Evolutionary conservation across 257 asterid genomes (phyloP).

Genomic region (Nicotiana attenuata): DNA sequence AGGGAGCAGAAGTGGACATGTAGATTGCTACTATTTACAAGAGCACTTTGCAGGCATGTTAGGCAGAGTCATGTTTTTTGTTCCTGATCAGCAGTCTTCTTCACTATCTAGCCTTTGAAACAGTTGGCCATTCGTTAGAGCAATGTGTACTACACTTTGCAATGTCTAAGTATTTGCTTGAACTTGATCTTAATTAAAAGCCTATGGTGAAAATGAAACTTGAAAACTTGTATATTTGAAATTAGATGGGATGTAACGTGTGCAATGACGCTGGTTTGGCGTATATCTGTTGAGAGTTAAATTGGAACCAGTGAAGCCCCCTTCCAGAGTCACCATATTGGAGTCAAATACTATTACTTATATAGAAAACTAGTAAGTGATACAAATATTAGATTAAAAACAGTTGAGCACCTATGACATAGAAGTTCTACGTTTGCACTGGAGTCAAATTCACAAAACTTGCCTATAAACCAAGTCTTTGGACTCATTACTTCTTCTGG

Average conservation of each 20-base stretch:
- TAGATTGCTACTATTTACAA: neutral
- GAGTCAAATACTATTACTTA: too few relatives aligned
- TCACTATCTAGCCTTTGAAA: neutral
- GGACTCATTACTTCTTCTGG: neutral
- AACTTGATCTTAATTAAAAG: neutral
- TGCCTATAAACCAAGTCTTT: neutral
- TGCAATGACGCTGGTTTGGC: neutral
- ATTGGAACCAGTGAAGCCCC: too few relatives aligned
- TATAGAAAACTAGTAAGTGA: too few relatives aligned
- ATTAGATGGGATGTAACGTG: neutral
- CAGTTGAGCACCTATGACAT: too few relatives aligned
- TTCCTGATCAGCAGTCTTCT: neutral
- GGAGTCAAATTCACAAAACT: too few relatives aligned
- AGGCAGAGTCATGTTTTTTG: neutral
- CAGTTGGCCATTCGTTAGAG: neutral
- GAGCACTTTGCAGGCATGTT: neutral
- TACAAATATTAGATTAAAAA: too few relatives aligned
- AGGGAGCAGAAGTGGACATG: neutral
- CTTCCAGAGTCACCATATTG: too few relatives aligned
- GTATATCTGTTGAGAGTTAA: neutral
- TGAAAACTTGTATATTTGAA: neutral
- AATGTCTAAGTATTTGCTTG: neutral
- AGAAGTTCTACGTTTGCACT: too few relatives aligned
- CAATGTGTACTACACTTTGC: neutral
- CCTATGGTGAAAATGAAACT: neutral